Base-by-base conservation (phyloP, 164 flowering plant species). In the Tetracentron sinense region DNA sequence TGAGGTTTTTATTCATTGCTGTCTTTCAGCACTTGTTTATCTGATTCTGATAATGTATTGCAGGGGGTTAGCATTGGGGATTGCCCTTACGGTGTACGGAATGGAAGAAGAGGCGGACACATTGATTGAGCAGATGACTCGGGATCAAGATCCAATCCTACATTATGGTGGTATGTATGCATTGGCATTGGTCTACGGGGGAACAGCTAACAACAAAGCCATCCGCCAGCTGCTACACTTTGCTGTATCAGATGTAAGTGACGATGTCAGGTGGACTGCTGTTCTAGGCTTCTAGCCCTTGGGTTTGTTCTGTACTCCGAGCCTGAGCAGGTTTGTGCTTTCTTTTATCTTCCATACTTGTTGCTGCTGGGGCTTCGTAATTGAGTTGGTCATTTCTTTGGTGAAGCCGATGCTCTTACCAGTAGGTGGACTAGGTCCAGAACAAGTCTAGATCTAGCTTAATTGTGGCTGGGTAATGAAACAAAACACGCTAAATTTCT, bases 81-180 rank as follows among this genome's bases (percentile, higher is more conserved):
- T 89, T 56, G 97, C 96, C n/a, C 96, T 91, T 31, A 91, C 92
- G 4, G 97, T 91, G 4, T 91, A 89, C 75, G 97, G 97, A 56
- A 87, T 94, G 76, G 97, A 91, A 72, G 97, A 91, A 71, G 97
- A 82, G 67, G 97, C 97, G 2, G 96, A 91, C 76, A 84, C 94
- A 14, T 75, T 91, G 25, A 89, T 91, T 76, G 94, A 89, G 76
- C 96, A 89, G 76, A 84, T 89, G 96, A 87, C 92, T 61, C 75
- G 93, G 44, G 97, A 91, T 70, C 97, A 91, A 62, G 97, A 91
- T 72, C 96, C 97, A 25, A 91, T 91, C 33, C 51, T 91, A 23
- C 92, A 96, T 42, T 91, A 91, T 75, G 96, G 97, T 67, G 97
- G 97, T 63, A 91, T 91, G 94, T 91, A 91, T 75, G 97, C 97